Evolutionary conservation across 1,139 yeast species (phyloP).

Genomic region (Yamadazyma oceani): DNA sequence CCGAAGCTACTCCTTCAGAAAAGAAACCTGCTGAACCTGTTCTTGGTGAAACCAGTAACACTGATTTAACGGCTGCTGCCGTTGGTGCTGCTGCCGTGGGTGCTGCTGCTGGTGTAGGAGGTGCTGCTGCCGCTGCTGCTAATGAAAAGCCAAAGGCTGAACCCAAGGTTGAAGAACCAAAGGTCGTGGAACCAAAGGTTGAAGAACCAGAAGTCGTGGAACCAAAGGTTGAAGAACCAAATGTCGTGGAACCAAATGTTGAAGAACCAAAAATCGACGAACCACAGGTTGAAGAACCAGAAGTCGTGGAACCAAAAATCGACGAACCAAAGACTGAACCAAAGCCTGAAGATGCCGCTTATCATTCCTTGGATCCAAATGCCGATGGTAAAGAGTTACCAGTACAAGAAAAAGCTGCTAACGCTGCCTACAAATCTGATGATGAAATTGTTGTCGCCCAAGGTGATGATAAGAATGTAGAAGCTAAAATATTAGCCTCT

Average conservation of each 20-base stretch:
- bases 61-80: slow-evolving; percentile 38
- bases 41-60: slow-evolving; percentile 36
- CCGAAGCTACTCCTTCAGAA: slow-evolving; percentile 2
- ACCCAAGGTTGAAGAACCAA: slow-evolving; percentile 5
- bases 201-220: slow-evolving; percentile 5
- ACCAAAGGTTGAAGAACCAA: slow-evolving; percentile 6
- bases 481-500: slow-evolving; percentile 37
- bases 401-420: slow-evolving; percentile 25
- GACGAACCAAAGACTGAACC: background rate
- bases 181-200: slow-evolving; percentile 5
- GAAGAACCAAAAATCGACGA: slow-evolving; percentile 4
- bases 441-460: slow-evolving; percentile 45
- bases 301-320: slow-evolving; percentile 4
- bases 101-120: slow-evolving; percentile 22
- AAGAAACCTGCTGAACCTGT: slow-evolving; percentile 2
- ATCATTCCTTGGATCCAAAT: slow-evolving; percentile 33
- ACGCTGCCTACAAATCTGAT: slow-evolving; percentile 17
- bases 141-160: slow-evolving; percentile 11
- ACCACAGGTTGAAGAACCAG: slow-evolving; percentile 2
- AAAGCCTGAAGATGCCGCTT: slow-evolving; percentile 17
- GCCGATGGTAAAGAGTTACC: slow-evolving; percentile 26
- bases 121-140: slow-evolving; percentile 17
- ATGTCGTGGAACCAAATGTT: slow-evolving; percentile 4
- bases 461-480: slow-evolving; percentile 33
- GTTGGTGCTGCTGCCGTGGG: slow-evolving; percentile 13